These are phyloP conservation scores for Cryomyces minteri DNA, from an alignment of 495 filamentous ascomycete species.

Conservation along the genomic window DNA sequence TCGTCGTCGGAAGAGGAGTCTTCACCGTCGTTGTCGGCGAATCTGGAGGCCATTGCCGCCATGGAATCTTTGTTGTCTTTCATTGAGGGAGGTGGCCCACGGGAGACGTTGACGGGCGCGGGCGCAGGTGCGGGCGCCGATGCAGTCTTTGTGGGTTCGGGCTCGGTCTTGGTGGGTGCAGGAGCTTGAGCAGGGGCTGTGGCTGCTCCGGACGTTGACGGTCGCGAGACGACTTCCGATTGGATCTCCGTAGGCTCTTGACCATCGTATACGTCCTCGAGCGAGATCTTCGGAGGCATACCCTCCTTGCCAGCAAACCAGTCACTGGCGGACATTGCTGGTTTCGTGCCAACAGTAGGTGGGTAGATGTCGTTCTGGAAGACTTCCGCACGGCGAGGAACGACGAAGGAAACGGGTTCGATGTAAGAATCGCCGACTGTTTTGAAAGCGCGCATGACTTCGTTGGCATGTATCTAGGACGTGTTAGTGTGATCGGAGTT, in stretches of 20 bases:
- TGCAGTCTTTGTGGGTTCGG: constrained; percentile 16
- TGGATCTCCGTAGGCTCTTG: constrained; percentile 52
- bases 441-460: constrained; percentile 90
- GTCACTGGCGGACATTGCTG: constrained; percentile 60
- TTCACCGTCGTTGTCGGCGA: constrained; percentile 54
- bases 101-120: constrained; percentile 21
- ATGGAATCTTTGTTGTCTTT: constrained; percentile 75
- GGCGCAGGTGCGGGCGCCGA: constrained; percentile 27
- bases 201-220: constrained; percentile 22
- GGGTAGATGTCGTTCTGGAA: constrained; percentile 98
- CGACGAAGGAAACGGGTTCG: constrained; percentile 93
- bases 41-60: constrained; percentile 66
- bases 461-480: constrained; percentile 68
- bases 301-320: constrained; percentile 77
- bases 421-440: constrained; percentile 88
- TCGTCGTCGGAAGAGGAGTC: constrained; percentile 37
- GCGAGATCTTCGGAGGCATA: constrained; percentile 74
- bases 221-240: constrained; percentile 17
- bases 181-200: constrained; percentile 30
- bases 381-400: constrained; percentile 82
- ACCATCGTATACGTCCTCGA: constrained; percentile 82
- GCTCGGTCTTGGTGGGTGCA: constrained; percentile 33
- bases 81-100: constrained; percentile 44
- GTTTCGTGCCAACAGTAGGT: constrained; percentile 54
- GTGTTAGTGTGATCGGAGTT: constrained; percentile 8